Percentiles rank a stretch among this genome's conserved stretches.
phyloP scores from a whole-genome alignment of 495 filamentous ascomycete species.

The Talaromyces nanjingensis region DNA sequence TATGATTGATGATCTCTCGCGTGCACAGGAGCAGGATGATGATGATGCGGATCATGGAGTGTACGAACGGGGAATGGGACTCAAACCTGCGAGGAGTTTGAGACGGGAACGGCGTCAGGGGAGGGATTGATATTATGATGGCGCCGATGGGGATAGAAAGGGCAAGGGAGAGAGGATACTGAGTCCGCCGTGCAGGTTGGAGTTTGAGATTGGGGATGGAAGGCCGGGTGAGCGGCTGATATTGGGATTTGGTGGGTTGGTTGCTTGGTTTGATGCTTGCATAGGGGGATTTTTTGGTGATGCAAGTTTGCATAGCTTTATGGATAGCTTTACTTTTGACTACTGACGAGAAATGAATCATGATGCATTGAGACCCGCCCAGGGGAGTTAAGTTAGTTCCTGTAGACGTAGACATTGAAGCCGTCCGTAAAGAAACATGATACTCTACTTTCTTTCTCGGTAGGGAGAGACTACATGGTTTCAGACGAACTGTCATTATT shows the following conservation, averaged over 20 bases:
- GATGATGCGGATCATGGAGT: not conserved
- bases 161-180: not conserved
- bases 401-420: not conserved
- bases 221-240: not conserved
- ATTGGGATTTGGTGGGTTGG: not conserved
- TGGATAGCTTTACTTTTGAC: not conserved
- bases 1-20: not conserved
- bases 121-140: not conserved
- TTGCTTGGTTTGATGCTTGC: not conserved
- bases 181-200: no score
- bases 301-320: not conserved
- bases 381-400: not conserved
- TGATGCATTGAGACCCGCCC: not conserved
- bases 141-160: not conserved
- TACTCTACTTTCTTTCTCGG: no score
- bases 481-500: no score
- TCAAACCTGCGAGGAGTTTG: not conserved
- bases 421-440: no score
- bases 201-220: not conserved
- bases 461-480: no score
- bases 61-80: not conserved
- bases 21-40: not conserved
- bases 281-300: not conserved
- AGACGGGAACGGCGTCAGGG: not conserved
- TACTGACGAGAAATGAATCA: not conserved